Conservation (phyloP, 139 green algal genomes). For the Picochlorum sp. region DNA sequence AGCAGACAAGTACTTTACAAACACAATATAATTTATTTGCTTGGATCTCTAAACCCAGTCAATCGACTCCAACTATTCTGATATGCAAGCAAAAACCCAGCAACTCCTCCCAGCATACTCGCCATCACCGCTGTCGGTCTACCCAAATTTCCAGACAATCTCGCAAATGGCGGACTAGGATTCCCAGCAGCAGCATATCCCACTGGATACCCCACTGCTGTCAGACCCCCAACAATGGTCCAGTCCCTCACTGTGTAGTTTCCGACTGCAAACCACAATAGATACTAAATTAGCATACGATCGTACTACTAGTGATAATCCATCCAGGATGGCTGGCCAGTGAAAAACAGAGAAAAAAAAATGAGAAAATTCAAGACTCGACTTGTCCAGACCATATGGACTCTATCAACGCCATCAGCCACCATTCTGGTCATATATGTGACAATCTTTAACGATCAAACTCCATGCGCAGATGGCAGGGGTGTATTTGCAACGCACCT, state of each 20-base stretch:
- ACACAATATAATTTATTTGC: too few relatives aligned
- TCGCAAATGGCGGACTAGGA: constrained; percentile 15
- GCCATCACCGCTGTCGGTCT: constrained; percentile 12
- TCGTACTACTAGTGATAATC: too few relatives aligned
- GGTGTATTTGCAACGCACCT: background rate
- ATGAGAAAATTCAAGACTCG: too few relatives aligned
- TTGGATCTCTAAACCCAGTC: constrained; percentile 15
- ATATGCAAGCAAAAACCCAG: constrained; percentile 31
- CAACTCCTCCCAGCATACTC: constrained; percentile 11
- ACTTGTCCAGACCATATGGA: too few relatives aligned
- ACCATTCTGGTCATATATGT: too few relatives aligned
- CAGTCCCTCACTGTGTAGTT: constrained; percentile 22
- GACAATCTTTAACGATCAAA: too few relatives aligned
- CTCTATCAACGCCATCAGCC: too few relatives aligned
- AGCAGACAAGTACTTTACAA: too few relatives aligned
- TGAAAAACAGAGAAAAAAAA: too few relatives aligned
- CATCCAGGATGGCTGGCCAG: too few relatives aligned
- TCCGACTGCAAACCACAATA: constrained; percentile 12
- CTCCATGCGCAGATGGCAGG: background rate
- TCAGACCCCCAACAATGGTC: background rate
- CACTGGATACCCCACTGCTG: constrained; percentile 9
- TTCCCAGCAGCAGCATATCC: constrained; percentile 23
- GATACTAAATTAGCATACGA: background rate
- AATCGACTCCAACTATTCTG: constrained; percentile 24
- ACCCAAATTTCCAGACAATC: constrained; percentile 15